Evolutionary conservation across 768 basidiomycete species (phyloP), one percentile per base, ranked within the genome.

Genomic region (Ephemerocybe angulata): DNA sequence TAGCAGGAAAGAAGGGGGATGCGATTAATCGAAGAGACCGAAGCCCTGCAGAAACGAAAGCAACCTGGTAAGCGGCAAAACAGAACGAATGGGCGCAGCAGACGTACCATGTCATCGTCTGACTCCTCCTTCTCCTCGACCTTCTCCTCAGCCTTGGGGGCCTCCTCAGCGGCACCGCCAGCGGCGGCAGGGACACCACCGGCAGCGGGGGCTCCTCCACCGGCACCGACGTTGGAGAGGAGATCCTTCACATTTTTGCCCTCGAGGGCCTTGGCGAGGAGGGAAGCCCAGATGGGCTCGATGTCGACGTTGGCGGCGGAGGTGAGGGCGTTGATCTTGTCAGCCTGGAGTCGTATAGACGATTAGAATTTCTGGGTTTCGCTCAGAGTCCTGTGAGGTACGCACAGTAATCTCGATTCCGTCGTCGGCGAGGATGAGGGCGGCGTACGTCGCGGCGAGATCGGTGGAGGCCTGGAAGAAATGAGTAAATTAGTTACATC

Each of bases 391-490:
- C 28, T 24, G n/a, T n/a, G 15, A n/a, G 21, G 25, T 29, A 84
- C 93, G 65, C 65, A 97, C 95, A 61, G 96, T 97, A 70, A 99
- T 98, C 81, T 98, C 96, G 67, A 96, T 76, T 65, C 87, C 88
- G 61, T 97, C 95, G 77, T 98, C 97, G 63, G 94, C 95, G 70
- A 98, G 93, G 76, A 98, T 98, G 67, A 99, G 89, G 63, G 93
- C 91, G 68, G 96, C 94, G 79, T 98, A 98, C 64, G 94, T 90
- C 59, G 94, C 79, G 64, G 94, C 93, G 70, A 96, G 90, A 71
- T 98, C 96, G 52, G 70, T 56, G 67, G 81, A 73, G 63, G 77
- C 74, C 78, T 79, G 57, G 28, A 58, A 50, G 35, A 25, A 43
- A 24, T 31, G 35, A 24, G 48, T 56, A 53, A 25, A 15, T 37